These are phyloP conservation scores for Zygosaccharomyces lentus DNA, from an alignment of 805 yeast species.

Conservation along the genomic window DNA sequence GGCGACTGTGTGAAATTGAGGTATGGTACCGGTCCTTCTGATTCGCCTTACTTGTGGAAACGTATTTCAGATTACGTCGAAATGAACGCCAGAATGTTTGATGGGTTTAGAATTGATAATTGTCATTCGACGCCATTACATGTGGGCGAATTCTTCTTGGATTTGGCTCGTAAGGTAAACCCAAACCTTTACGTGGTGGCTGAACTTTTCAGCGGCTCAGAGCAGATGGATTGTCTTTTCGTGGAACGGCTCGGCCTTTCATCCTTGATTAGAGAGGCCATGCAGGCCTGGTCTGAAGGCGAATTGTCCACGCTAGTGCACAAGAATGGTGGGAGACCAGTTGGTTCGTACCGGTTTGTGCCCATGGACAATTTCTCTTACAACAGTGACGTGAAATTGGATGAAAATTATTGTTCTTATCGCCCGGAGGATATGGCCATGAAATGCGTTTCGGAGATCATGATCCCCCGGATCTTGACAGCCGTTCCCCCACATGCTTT, in stretches of 20 bases:
- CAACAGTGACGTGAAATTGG: conserved; percentile 49
- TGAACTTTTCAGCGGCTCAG: conserved; percentile 90
- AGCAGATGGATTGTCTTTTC: conserved; percentile 80
- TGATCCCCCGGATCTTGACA: conserved; percentile 60
- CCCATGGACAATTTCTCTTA: conserved; percentile 73
- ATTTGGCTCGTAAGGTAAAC: conserved; percentile 78
- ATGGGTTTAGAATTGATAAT: conserved; percentile 90
- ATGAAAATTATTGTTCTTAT: conserved; percentile 24
- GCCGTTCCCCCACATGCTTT: conserved; percentile 85
- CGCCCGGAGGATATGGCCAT: conserved; percentile 16
- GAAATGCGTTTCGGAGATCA: conserved; percentile 52
- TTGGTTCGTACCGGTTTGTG: conserved; percentile 81
- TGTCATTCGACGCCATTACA: conserved; percentile 96
- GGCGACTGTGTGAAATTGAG: conserved; percentile 94
- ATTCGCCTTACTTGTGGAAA: conserved; percentile 86
- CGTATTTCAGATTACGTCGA: conserved; percentile 77
- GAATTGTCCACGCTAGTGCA: conserved; percentile 85
- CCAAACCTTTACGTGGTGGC: conserved; percentile 92
- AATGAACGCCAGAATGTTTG: conserved; percentile 65
- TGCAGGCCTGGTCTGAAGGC: conserved; percentile 89
- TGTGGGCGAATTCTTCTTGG: conserved; percentile 85
- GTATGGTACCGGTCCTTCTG: conserved; percentile 71
- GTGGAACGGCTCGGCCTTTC: conserved; percentile 89
- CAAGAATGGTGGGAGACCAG: conserved; percentile 91
- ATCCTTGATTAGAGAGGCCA: conserved; percentile 89